phyloP scores from a whole-genome alignment of 2,329 filamentous ascomycete genomes.

The Penicillium occitanis region DNA sequence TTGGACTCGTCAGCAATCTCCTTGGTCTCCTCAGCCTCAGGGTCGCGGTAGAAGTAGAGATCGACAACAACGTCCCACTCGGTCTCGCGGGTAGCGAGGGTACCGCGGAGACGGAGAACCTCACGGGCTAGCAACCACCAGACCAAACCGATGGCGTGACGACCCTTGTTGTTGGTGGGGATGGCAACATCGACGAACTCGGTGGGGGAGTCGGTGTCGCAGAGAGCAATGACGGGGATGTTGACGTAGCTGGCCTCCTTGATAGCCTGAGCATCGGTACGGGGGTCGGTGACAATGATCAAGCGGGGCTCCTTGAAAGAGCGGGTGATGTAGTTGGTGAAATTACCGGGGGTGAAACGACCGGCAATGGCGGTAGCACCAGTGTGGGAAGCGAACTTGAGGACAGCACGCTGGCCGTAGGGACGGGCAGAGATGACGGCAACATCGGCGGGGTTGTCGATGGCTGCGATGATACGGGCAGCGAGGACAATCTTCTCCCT shows the following conservation, averaged over 20 bases:
- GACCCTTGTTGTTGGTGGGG: conserved; percentile 99
- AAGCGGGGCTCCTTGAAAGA: conserved; percentile 99
- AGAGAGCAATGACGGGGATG: conserved; percentile 98
- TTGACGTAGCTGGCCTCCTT: conserved; percentile 99
- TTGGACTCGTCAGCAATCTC: conserved; percentile 80
- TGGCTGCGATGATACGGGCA: conserved; percentile 95
- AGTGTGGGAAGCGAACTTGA: conserved; percentile 99
- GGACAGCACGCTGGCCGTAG: conserved; percentile 98
- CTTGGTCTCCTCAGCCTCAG: conserved; percentile 99
- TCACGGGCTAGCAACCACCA: conserved; percentile 99
- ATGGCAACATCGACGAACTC: conserved; percentile 99
- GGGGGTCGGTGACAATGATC: conserved; percentile 98
- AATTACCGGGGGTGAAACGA: conserved; percentile 99
- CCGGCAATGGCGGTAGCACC: conserved; percentile 97
- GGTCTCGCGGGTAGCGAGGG: conserved; percentile 90
- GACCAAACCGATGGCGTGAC: conserved; percentile 95
- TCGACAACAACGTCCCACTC: conserved; percentile 99
- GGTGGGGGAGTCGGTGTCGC: conserved; percentile 98
- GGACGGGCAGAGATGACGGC: conserved; percentile 99
- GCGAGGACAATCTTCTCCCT: conserved; percentile 99
- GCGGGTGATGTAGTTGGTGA: conserved; percentile 99
- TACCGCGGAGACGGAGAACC: conserved; percentile 97
- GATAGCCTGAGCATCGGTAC: conserved; percentile 99
- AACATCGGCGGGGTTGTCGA: conserved; percentile 99
- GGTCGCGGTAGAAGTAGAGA: conserved; percentile 99